Evolutionary conservation across 106 monocot genomes (phyloP).

Genomic region (Acanthochlamys bracteata): DNA sequence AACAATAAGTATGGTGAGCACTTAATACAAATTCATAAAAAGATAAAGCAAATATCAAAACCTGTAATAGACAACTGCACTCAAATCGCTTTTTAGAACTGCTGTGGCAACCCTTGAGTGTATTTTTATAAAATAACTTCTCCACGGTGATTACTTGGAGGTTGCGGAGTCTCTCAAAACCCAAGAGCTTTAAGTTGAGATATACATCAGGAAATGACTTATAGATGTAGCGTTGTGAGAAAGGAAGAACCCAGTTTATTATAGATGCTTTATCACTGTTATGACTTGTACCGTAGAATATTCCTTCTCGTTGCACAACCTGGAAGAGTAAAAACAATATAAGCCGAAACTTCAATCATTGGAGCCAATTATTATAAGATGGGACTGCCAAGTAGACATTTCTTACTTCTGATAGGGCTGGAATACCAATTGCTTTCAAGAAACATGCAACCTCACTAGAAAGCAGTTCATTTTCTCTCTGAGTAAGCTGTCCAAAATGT

Average conservation of each 20-base stretch:
- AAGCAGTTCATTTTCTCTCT: constrained; percentile 33
- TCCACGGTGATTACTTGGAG: constrained; percentile 51
- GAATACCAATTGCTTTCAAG: constrained; percentile 59
- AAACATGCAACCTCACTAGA: constrained; percentile 38
- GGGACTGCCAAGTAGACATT: too few species aligned
- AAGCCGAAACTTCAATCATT: too few species aligned
- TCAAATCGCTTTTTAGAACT: constrained; percentile 43
- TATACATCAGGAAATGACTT: constrained; percentile 44
- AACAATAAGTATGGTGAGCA: too few species aligned
- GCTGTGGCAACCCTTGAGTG: constrained; percentile 27
- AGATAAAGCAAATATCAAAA: constrained; percentile 1
- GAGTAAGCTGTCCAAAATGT: constrained; percentile 50
- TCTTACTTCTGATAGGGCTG: constrained; percentile 75
- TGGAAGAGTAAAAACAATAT: constrained; percentile 23
- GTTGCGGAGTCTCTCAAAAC: constrained; percentile 26
- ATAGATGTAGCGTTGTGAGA: constrained; percentile 61
- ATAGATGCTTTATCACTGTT: constrained; percentile 45
- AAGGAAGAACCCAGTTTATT: constrained; percentile 75
- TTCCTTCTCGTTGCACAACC: constrained; percentile 80
- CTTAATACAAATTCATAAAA: too few species aligned
- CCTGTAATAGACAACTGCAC: constrained; percentile 70
- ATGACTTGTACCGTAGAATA: constrained; percentile 60
- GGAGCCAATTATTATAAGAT: too few species aligned
- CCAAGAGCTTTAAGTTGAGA: constrained; percentile 28
- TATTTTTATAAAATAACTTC: constrained; percentile 56